Evolutionary conservation across 352 stramenopile species (phyloP), one percentile per base, ranked within the genome.

Genomic region (Pythium phragmiticola): DNA sequence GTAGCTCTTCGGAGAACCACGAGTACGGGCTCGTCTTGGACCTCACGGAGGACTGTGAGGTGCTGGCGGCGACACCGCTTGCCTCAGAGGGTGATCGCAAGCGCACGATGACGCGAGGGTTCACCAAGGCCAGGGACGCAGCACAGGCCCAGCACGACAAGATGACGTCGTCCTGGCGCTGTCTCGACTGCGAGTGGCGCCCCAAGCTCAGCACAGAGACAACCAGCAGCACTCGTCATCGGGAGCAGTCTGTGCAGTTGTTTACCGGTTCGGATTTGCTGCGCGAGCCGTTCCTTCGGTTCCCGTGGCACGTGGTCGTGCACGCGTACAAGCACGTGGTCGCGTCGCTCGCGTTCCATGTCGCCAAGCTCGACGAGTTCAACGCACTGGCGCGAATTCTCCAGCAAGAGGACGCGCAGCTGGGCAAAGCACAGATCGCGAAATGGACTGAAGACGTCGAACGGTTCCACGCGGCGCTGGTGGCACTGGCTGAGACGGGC

Each of bases 21-120:
- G 78, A 89, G 47, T 92, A 90, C 47, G 84, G 81, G 11, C 56
- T 91, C 30, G 55, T 89, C 39, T 60, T 94, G 19, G 69, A 91
- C 34, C 54, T 91, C 17, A 66, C 82, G 2, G 65, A 86, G 57
- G 70, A 87, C 47, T 82, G 80, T 30, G 70, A 80, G 4, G 52
- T 50, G 7, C 19, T 37, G 2, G 23, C 8, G 2, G 9, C 9
- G 11, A 63, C 34, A 9, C 4, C 52, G 17, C 9, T 55, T 11
- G 42, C 48, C 4, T 58, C 33, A 19, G 67, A 68, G 12, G 54
- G 47, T 8, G 65, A 69, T 3, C 13, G 45, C 3, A 28, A 56
- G 39, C 60, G 58, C 1, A 70, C 63, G 49, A 66, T 62, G 34
- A 75, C 76, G 49, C 76, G 74, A 19, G 67, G 71, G 9, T 68